A percentile compares a stretch with the other conserved stretches of the same genome.
Evolutionary conservation across 495 filamentous ascomycete species (phyloP).

Genomic region (Gamarada debralockiae): DNA sequence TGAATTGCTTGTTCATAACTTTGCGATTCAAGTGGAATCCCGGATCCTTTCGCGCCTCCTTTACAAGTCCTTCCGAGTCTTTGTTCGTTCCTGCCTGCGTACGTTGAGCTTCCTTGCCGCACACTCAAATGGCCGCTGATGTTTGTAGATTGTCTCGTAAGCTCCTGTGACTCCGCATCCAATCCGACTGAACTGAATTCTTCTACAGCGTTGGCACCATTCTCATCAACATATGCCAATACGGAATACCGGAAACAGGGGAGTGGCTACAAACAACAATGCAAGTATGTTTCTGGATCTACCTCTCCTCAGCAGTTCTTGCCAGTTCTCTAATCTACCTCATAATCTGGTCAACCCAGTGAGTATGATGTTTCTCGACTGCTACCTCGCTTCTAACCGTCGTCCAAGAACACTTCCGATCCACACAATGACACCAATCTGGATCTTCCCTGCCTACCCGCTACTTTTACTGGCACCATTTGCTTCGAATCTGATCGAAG

Average conservation of each 20-base stretch:
- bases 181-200: background rate
- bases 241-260: constrained; percentile 63
- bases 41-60: constrained; percentile 66
- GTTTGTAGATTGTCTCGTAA: constrained; percentile 41
- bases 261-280: constrained; percentile 64
- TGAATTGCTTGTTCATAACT: constrained; percentile 63
- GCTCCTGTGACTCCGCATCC: background rate
- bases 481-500: constrained; percentile 60
- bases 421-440: constrained; percentile 83
- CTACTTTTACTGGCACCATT: constrained; percentile 76
- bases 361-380: constrained; percentile 12
- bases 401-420: constrained; percentile 63
- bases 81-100: constrained; percentile 75
- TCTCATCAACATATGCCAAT: constrained; percentile 75
- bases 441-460: constrained; percentile 90
- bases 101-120: constrained; percentile 28
- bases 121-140: background rate
- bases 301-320: constrained; percentile 58
- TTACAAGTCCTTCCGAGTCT: constrained; percentile 74
- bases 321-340: constrained; percentile 70
- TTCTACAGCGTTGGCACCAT: constrained; percentile 65
- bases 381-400: constrained; percentile 1
- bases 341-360: constrained; percentile 60
- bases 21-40: constrained; percentile 68
- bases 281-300: constrained; percentile 69